Evolutionary conservation across 2,329 filamentous ascomycete genomes (phyloP).

Genomic region (Polychaeton citri): DNA sequence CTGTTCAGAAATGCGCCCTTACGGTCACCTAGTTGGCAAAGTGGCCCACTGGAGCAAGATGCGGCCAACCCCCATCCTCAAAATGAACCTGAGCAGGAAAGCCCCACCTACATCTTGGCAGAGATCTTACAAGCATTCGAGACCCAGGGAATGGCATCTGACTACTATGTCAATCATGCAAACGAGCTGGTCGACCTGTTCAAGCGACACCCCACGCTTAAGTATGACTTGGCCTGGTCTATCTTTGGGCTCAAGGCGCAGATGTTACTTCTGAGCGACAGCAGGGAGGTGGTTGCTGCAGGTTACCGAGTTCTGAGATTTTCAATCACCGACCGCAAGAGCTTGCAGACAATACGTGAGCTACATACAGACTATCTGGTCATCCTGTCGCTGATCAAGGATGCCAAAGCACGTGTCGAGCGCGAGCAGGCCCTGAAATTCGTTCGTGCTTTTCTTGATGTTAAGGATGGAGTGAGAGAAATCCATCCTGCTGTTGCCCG

Average conservation of each 20-base stretch:
- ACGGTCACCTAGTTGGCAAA: slow-evolving; percentile 36
- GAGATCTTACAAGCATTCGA: slow-evolving; percentile 87
- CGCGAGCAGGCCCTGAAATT: slow-evolving; percentile 96
- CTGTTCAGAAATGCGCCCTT: slow-evolving; percentile 44
- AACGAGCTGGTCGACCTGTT: slow-evolving; percentile 95
- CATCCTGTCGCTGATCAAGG: slow-evolving; percentile 83
- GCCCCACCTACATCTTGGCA: slow-evolving; percentile 78
- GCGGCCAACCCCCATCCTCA: slow-evolving; percentile 38
- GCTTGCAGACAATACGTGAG: slow-evolving; percentile 72
- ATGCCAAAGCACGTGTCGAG: slow-evolving; percentile 92
- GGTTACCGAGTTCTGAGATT: slow-evolving; percentile 90
- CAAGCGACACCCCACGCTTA: slow-evolving; percentile 79
- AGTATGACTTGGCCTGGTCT: slow-evolving; percentile 93
- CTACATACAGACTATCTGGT: slow-evolving; percentile 89
- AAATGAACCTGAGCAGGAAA: slow-evolving; percentile 59
- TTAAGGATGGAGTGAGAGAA: slow-evolving; percentile 82
- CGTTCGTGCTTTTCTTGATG: slow-evolving; percentile 83
- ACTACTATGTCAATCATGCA: slow-evolving; percentile 88
- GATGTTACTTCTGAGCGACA: slow-evolving; percentile 89
- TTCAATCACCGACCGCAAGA: slow-evolving; percentile 82
- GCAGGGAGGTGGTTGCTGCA: slow-evolving; percentile 85
- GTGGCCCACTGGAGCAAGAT: slow-evolving; percentile 22
- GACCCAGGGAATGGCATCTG: slow-evolving; percentile 70
- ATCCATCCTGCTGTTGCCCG: slow-evolving; percentile 77
- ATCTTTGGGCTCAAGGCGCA: slow-evolving; percentile 90